Base-by-base conservation (phyloP, 1,139 yeast genomes). In the Magnusiomyces magnusii region DNA sequence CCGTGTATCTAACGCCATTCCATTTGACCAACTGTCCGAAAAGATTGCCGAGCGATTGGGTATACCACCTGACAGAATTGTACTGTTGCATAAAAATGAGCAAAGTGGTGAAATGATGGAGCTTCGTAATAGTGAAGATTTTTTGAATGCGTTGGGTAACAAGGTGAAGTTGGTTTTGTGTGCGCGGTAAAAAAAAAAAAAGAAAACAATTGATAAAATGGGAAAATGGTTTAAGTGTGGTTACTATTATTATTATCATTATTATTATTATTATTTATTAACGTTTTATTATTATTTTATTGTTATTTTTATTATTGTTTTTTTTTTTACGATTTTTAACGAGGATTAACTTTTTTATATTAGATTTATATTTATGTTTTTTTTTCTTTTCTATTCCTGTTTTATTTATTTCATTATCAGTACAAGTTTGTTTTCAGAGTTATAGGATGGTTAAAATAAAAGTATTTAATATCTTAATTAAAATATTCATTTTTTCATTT, bases 31-130 rank as follows among this genome's bases (percentile, higher is more conserved):
- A 58, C 75, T 93, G 62, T 82, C 83, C 67, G 75, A 78, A 39
- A 82, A 86, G 67, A 81, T 92, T 57, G 77, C 80, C 57, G 85
- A 87, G 60, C 78, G 97, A 60, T 79, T 92, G 57, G 79, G 68
- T 9, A 63, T 73, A 56, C 15, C 27, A 5, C 50, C 55, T 9
- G 63, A 67, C 24, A 57, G 61, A 15, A 70, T 73, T 31, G 60
- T 62, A 36, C 65, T 76, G 36, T 63, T 68, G 54, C 64, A 66
- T 58, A 70, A 68, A 61, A 69, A 70, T 21, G 68, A 67, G 31
- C 62, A 60, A 7, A 57, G 63, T 7, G 74, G 72, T 23, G 65
- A 64, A 49, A 65, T 68, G 47, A 63, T 66, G 23, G 71, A 68
- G 59, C 61, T 71, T 47, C 58, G 57, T 51, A 66, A 64, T 57